Evolutionary conservation across 73 alveolate genomes (phyloP).

Genomic region (Loxodes magnus): DNA sequence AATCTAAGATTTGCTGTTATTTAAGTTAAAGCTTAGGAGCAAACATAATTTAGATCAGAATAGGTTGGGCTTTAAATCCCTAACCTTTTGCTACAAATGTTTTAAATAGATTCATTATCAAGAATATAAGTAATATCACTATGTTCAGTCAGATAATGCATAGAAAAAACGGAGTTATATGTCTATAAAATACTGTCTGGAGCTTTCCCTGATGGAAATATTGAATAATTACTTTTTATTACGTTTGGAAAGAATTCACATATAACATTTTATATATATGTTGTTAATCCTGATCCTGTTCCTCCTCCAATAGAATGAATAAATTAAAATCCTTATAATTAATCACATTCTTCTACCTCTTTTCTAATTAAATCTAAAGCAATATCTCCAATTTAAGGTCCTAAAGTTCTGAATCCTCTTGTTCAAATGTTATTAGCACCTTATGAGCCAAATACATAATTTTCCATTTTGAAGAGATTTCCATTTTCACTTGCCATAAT

Average conservation of each 20-base stretch:
- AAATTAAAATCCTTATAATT: slow-evolving; percentile 34
- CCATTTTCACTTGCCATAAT: slow-evolving; percentile 3
- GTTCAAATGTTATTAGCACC: slow-evolving; percentile 9
- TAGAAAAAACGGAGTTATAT: slow-evolving; percentile 21
- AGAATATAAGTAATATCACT: background rate
- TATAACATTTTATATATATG: background rate
- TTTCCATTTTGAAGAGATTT: slow-evolving; percentile 25
- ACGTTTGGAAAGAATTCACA: slow-evolving; percentile 8
- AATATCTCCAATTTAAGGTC: background rate
- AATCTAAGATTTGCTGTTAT: slow-evolving; percentile 40
- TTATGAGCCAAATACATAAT: slow-evolving; percentile 7
- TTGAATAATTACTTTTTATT: background rate
- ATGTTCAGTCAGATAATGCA: background rate
- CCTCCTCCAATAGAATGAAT: slow-evolving; percentile 64
- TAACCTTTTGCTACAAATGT: slow-evolving; percentile 14
- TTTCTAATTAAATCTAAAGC: background rate
- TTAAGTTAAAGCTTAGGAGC: slow-evolving; percentile 20
- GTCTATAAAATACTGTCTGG: slow-evolving; percentile 64
- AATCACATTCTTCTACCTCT: slow-evolving; percentile 39
- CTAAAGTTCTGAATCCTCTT: background rate
- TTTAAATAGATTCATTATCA: slow-evolving; percentile 32
- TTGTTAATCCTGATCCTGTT: slow-evolving; percentile 39
- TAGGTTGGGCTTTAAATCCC: slow-evolving; percentile 24
- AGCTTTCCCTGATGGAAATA: slow-evolving; percentile 17
- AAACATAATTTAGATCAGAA: slow-evolving; percentile 23